Percentiles rank a stretch among this genome's conserved stretches.
phyloP scores from a whole-genome alignment of 805 yeast genomes.

The Isabelozyma rhagii region DNA sequence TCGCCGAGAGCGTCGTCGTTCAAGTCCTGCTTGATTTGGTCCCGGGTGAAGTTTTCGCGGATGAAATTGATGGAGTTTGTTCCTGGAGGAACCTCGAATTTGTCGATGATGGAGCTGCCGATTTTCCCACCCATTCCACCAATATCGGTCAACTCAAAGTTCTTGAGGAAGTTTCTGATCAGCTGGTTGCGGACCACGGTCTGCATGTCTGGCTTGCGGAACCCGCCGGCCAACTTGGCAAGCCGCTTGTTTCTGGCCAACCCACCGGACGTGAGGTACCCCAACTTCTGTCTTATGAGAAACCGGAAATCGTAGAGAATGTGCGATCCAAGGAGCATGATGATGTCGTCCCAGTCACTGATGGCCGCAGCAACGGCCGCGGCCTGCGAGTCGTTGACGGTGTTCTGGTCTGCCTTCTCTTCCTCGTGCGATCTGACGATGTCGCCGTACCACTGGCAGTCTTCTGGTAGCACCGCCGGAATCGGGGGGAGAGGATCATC shows the following conservation, averaged over 20 bases:
- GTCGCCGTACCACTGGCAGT: slow-evolving; percentile 30
- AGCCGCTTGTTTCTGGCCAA: slow-evolving; percentile 70
- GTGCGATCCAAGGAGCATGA: slow-evolving; percentile 63
- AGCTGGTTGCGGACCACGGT: slow-evolving; percentile 59
- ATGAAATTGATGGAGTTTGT: slow-evolving; percentile 46
- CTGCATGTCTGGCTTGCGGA: slow-evolving; percentile 81
- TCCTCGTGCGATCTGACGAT: slow-evolving; percentile 15
- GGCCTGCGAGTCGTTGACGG: slow-evolving; percentile 1
- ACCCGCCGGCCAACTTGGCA: slow-evolving; percentile 86
- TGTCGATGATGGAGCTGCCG: slow-evolving; percentile 58
- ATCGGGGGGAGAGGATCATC: slow-evolving; percentile 40
- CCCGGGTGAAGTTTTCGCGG: slow-evolving; percentile 43
- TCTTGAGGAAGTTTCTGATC: slow-evolving; percentile 51
- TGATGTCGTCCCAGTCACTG: slow-evolving; percentile 75
- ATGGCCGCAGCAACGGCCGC: neutral
- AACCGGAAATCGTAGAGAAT: slow-evolving; percentile 53
- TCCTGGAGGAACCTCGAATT: slow-evolving; percentile 49
- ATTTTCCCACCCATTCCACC: slow-evolving; percentile 91
- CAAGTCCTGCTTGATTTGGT: slow-evolving; percentile 16
- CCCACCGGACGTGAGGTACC: slow-evolving; percentile 91
- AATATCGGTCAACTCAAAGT: slow-evolving; percentile 67
- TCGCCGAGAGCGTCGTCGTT: slow-evolving; percentile 47
- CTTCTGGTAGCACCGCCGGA: slow-evolving; percentile 32
- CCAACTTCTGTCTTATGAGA: slow-evolving; percentile 50
- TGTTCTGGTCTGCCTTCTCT: slow-evolving; percentile 2